Evolutionary conservation across 345 rosid genomes (phyloP).

Genomic region (Abelmoschus esculentus): DNA sequence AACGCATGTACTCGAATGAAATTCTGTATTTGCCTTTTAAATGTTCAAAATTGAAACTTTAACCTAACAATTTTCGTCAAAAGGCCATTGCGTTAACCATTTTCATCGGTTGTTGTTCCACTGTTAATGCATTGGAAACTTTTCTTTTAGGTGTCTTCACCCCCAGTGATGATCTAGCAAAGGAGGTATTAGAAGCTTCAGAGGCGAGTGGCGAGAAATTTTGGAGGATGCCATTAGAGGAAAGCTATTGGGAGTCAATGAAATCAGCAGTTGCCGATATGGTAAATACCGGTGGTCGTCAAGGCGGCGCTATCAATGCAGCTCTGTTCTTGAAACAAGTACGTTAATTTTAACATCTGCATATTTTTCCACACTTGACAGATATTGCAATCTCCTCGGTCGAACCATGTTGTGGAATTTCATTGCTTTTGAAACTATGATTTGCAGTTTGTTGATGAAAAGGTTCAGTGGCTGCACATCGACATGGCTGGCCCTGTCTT

Average conservation of each 20-base stretch:
- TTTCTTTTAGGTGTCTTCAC: slow-evolving; percentile 59
- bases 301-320: slow-evolving; percentile 85
- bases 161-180: slow-evolving; percentile 75
- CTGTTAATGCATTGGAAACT: neutral
- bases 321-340: slow-evolving; percentile 97
- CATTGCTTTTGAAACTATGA: neutral
- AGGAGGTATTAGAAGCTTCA: slow-evolving; percentile 71
- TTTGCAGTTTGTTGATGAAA: slow-evolving; percentile 73
- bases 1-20: too few species aligned
- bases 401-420: neutral
- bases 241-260: slow-evolving; percentile 96
- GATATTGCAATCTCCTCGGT: neutral
- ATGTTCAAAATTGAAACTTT: too few species aligned
- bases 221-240: slow-evolving; percentile 98
- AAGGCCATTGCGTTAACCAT: neutral
- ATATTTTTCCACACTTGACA: neutral
- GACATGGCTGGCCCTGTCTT: slow-evolving; percentile 96
- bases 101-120: neutral
- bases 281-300: slow-evolving; percentile 88
- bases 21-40: neutral
- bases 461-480: slow-evolving; percentile 97
- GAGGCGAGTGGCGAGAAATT: slow-evolving; percentile 83
- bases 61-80: too few species aligned
- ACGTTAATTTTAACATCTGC: neutral
- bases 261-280: slow-evolving; percentile 91